Evolutionary conservation across 768 basidiomycete species (phyloP).

Genomic region (Cubamyces sp.): DNA sequence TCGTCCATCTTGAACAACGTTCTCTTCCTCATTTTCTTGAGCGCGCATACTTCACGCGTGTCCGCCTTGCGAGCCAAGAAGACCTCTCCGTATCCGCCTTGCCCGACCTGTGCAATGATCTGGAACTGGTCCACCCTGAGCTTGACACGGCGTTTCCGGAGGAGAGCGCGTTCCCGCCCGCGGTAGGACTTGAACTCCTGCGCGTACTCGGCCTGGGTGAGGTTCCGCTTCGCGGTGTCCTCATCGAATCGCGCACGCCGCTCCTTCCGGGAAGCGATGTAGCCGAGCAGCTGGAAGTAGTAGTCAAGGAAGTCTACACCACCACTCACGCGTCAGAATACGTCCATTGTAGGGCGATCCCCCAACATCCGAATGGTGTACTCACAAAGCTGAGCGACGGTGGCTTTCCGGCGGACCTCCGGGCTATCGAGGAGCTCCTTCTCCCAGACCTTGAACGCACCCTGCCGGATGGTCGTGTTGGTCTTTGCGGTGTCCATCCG

Average conservation of each 20-base stretch:
- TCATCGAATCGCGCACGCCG: slow-evolving; percentile 81
- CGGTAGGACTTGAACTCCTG: slow-evolving; percentile 93
- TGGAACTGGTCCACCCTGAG: slow-evolving; percentile 94
- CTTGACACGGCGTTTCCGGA: slow-evolving; percentile 93
- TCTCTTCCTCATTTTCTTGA: slow-evolving; percentile 97
- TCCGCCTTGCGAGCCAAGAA: slow-evolving; percentile 95
- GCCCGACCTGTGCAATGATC: slow-evolving; percentile 98
- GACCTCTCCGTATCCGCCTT: slow-evolving; percentile 98
- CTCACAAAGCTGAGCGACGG: slow-evolving; percentile 95
- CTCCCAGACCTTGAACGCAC: slow-evolving; percentile 78
- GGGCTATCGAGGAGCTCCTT: slow-evolving; percentile 78
- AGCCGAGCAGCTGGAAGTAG: slow-evolving; percentile 94
- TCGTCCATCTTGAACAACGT: slow-evolving; percentile 99
- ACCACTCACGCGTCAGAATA: neutral
- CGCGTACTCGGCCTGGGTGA: slow-evolving; percentile 56
- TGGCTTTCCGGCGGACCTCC: slow-evolving; percentile 94
- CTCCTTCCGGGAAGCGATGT: slow-evolving; percentile 84
- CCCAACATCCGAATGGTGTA: slow-evolving; percentile 20
- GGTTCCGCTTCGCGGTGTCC: slow-evolving; percentile 73
- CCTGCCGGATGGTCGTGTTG: slow-evolving; percentile 55
- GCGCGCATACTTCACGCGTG: slow-evolving; percentile 93
- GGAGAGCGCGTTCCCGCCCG: slow-evolving; percentile 88
- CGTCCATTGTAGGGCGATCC: neutral
- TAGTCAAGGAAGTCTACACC: slow-evolving; percentile 91
- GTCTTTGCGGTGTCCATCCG: slow-evolving; percentile 69